Base-by-base conservation (phyloP, 768 basidiomycete species). In the Hemileccinum rubropunctum region DNA sequence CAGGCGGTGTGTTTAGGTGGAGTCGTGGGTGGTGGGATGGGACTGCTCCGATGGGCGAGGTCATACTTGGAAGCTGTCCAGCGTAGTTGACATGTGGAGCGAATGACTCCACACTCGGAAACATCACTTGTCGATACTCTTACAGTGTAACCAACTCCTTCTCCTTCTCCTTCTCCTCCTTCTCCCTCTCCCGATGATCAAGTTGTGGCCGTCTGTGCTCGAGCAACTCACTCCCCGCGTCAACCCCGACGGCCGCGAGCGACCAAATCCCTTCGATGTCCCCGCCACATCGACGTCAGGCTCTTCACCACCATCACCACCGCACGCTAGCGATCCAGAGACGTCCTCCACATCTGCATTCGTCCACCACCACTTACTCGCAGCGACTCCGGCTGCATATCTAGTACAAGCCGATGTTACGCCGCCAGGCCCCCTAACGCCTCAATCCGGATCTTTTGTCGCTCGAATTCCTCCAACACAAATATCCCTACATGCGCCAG, bases 401-500 rank as follows among this genome's bases (percentile, higher is more conserved):
- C 50, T 61, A 50, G 58, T 65, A 35, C 63, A 62, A 46, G 57
- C 67, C 56, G 68, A 69, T 56, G 57, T 71, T 60, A 71, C 73
- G 50, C 70, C 71, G 59, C 73, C 76, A 63, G 77, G 72, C 58
- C 63, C 72, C 67, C 67, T 72, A 69, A 74, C 77, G 51, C 73
- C 80, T 61, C 67, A 72, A 49, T 66, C 73, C 57, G 74, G 71
- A 66, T 63, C 71, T 58, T 76, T 80, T 65, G 71, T 76, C 58
- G 72, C 76, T 50, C 73, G 75, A 45, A 70, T 72, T 58, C 82
- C 76, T 72, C 84, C 73, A 63, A 79, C 79, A 42, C 70, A 73
- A 50, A 81, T 91, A 66, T 84, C 91, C 56, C 77, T 93, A 73
- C 84, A 90, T 87, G 86, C 87, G 27, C 90, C 91, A 67, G 79